Percentiles rank a stretch among this genome's conserved stretches.
Conservation (phyloP, 2,329 filamentous ascomycete genomes). For the Claviceps quebecensis region DNA sequence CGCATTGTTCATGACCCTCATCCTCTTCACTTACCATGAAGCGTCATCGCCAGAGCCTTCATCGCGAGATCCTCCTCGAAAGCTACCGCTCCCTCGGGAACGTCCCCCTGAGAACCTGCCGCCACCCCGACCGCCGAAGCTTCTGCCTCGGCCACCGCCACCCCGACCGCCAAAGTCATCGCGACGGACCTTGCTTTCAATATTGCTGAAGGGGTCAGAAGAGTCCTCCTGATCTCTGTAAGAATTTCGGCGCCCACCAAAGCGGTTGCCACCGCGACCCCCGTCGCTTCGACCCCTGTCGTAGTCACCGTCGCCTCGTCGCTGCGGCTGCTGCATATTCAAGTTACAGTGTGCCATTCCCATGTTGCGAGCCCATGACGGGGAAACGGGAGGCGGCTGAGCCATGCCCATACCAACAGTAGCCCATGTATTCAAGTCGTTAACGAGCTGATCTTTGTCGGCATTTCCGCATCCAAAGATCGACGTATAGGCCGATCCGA, state of each 20-base stretch:
- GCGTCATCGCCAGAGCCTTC: neutral
- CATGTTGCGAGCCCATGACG: slow-evolving; percentile 16
- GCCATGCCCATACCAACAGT: slow-evolving; percentile 36
- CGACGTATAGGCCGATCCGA: slow-evolving; percentile 37
- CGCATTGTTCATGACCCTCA: neutral
- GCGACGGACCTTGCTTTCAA: slow-evolving; percentile 14
- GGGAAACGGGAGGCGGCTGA: slow-evolving; percentile 27
- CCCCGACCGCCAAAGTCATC: slow-evolving; percentile 13
- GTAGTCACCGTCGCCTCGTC: slow-evolving; percentile 4
- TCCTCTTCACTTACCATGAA: slow-evolving; percentile 1
- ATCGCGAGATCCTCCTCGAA: neutral
- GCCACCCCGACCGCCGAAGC: slow-evolving; percentile 3
- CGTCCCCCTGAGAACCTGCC: slow-evolving; percentile 1
- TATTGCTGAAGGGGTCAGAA: slow-evolving; percentile 15
- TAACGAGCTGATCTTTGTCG: slow-evolving; percentile 26
- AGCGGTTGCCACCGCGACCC: slow-evolving; percentile 7
- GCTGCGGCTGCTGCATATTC: slow-evolving; percentile 16
- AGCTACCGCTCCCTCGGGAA: neutral
- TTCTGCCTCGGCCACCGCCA: slow-evolving; percentile 9
- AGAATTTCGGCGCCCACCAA: slow-evolving; percentile 5
- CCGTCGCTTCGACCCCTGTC: slow-evolving; percentile 9
- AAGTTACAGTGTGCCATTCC: slow-evolving; percentile 21
- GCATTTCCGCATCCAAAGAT: slow-evolving; percentile 37
- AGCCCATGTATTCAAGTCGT: slow-evolving; percentile 40
- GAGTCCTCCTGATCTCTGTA: slow-evolving; percentile 6